Percentiles rank a stretch among this genome's conserved stretches.
Conservation (phyloP, 202 grass and related monocot genomes). For the Zoysia matrella region DNA sequence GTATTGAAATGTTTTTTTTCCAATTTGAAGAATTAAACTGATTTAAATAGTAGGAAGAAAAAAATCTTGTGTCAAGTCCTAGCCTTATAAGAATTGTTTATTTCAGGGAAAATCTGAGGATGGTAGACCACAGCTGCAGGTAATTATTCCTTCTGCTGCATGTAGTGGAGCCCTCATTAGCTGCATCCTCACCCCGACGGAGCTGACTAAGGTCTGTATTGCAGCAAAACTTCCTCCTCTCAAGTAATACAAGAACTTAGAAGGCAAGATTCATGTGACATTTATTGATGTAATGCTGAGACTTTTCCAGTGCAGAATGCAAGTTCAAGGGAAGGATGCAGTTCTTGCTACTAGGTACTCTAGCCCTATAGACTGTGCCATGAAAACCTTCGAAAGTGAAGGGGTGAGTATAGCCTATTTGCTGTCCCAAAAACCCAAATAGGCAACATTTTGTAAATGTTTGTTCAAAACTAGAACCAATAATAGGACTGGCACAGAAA, state of each 20-base stretch:
- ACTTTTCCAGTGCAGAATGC: conserved; percentile 96
- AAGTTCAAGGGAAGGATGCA: conserved; percentile 94
- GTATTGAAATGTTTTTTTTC: conserved; percentile 44
- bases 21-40: conserved; percentile 16
- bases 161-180: conserved; percentile 83
- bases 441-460: not conserved
- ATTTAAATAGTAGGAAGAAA: conserved; percentile 12
- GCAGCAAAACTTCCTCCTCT: conserved; percentile 15
- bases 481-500: not conserved
- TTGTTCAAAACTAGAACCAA: not conserved
- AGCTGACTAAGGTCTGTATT: conserved; percentile 77
- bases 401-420: conserved; percentile 60
- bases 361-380: conserved; percentile 84
- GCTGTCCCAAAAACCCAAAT: not conserved
- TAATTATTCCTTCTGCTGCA: conserved; percentile 90
- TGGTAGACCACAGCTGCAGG: conserved; percentile 67
- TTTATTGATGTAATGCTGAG: conserved; percentile 69
- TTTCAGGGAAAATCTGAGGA: conserved; percentile 72
- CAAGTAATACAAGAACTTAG: conserved; percentile 24
- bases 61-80: conserved; percentile 9
- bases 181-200: conserved; percentile 85
- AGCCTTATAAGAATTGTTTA: conserved; percentile 12
- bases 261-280: conserved; percentile 41
- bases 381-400: conserved; percentile 83
- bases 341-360: conserved; percentile 58